Evolutionary conservation across 805 yeast genomes (phyloP).

Genomic region (Candida nonsorbophila): DNA sequence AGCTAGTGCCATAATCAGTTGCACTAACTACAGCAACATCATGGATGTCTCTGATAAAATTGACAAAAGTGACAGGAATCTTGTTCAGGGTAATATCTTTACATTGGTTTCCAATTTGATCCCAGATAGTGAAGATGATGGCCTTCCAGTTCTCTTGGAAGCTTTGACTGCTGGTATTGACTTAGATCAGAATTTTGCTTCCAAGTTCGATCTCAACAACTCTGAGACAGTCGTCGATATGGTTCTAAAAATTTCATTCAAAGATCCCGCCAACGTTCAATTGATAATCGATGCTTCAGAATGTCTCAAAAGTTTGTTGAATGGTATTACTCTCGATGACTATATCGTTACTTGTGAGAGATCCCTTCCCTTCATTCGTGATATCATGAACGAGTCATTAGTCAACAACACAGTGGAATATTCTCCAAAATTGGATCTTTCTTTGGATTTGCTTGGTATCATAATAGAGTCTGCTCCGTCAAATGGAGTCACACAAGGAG

Average conservation of each 20-base stretch:
- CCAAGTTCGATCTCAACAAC: constrained; percentile 10
- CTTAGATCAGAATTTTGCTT: constrained; percentile 21
- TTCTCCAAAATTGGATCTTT: constrained; percentile 53
- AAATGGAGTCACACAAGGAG: constrained; percentile 3
- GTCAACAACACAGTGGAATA: constrained; percentile 35
- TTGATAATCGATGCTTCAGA: constrained; percentile 63
- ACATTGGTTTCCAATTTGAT: constrained; percentile 40
- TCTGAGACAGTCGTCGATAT: constrained; percentile 43
- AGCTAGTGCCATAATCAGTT: constrained; percentile 43
- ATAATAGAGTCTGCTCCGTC: constrained; percentile 44
- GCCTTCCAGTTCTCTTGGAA: constrained; percentile 70
- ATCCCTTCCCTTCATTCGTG: constrained; percentile 47
- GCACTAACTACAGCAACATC: constrained; percentile 43
- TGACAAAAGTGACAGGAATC: constrained; percentile 6
- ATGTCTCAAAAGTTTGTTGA: constrained; percentile 57
- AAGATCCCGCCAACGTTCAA: constrained; percentile 72
- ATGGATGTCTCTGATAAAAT: constrained; percentile 10
- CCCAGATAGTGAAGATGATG: constrained; percentile 71
- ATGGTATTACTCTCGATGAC: constrained; percentile 35
- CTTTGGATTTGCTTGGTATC: constrained; percentile 51
- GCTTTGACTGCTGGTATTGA: constrained; percentile 55
- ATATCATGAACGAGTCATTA: constrained; percentile 24
- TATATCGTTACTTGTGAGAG: constrained; percentile 45
- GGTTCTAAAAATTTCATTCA: constrained; percentile 59
- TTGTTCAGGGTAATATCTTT: constrained; percentile 29